phyloP scores from a whole-genome alignment of 495 filamentous ascomycete species.

The Aspergillus campestris region DNA sequence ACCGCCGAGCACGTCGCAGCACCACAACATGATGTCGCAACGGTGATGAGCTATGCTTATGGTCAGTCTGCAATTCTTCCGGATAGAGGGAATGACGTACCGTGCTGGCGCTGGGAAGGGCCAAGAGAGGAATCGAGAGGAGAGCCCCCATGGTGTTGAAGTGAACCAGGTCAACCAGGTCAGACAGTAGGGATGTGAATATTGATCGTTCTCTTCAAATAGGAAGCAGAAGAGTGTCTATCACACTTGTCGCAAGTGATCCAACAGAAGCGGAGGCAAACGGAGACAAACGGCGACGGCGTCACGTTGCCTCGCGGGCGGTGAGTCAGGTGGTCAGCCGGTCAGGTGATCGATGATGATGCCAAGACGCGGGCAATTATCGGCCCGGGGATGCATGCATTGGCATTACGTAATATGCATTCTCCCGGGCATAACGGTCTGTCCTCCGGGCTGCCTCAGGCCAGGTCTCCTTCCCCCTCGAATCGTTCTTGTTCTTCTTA shows the following conservation, averaged over 20 bases:
- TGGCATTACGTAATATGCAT: too few species aligned
- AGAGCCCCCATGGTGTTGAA: slow-evolving; percentile 68
- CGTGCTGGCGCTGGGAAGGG: slow-evolving; percentile 75
- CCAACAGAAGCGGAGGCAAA: too few species aligned
- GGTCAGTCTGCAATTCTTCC: slow-evolving; percentile 13
- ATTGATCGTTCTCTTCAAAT: too few species aligned
- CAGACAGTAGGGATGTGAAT: too few species aligned
- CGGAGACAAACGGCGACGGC: too few species aligned
- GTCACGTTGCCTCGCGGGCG: too few species aligned
- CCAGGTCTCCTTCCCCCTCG: slow-evolving; percentile 1
- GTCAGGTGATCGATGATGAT: too few species aligned
- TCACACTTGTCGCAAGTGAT: too few species aligned
- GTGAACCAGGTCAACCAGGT: neutral
- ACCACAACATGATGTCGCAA: slow-evolving; percentile 82
- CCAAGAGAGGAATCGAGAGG: slow-evolving; percentile 81
- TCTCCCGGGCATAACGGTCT: neutral
- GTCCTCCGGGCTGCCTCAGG: slow-evolving; percentile 1
- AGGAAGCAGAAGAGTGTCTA: too few species aligned
- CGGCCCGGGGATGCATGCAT: too few species aligned
- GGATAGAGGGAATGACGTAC: slow-evolving; percentile 43
- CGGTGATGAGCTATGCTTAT: slow-evolving; percentile 55
- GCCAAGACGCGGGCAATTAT: too few species aligned
- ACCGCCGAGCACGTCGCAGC: slow-evolving; percentile 92
- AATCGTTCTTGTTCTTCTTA: neutral
- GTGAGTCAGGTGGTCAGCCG: too few species aligned